Evolutionary conservation across 805 yeast species (phyloP).

Genomic region (Kodamaea nitidulidarum): DNA sequence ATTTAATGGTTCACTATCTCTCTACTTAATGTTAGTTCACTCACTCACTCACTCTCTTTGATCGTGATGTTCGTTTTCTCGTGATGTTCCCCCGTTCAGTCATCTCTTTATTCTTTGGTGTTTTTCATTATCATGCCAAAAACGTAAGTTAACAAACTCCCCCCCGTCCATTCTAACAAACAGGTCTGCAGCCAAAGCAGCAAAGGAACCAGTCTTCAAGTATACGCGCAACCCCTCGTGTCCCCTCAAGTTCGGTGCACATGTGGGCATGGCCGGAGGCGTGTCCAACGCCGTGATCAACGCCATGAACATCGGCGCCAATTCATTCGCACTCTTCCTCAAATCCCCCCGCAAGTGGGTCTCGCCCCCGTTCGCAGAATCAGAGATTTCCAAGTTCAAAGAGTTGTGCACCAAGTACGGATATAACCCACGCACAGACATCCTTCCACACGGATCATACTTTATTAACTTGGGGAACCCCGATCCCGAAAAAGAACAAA

Average conservation of each 20-base stretch:
- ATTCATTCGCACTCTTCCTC: constrained; percentile 85
- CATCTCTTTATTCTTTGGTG: background rate
- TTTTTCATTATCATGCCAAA: constrained; percentile 7
- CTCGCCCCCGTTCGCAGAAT: constrained; percentile 67
- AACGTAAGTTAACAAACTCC: constrained; percentile 8
- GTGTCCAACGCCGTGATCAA: constrained; percentile 64
- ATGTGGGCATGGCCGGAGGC: constrained; percentile 81
- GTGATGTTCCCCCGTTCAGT: background rate
- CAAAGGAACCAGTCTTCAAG: constrained; percentile 15
- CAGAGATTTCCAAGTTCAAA: constrained; percentile 65
- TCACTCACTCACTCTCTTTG: background rate
- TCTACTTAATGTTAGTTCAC: no score
- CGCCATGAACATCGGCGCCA: constrained; percentile 57
- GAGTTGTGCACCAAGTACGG: constrained; percentile 57
- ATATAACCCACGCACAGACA: constrained; percentile 71
- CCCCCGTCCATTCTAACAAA: background rate
- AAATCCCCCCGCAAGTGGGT: constrained; percentile 91
- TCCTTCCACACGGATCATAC: constrained; percentile 93
- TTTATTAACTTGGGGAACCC: constrained; percentile 92
- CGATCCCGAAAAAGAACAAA: constrained; percentile 69
- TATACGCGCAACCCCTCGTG: constrained; percentile 40
- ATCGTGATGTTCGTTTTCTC: no score
- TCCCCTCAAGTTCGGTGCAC: constrained; percentile 77
- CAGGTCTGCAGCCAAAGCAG: constrained; percentile 5
- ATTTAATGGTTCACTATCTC: no score